Conservation (phyloP, 1,139 yeast genomes). For the Schizosaccharomyces versatilis region DNA sequence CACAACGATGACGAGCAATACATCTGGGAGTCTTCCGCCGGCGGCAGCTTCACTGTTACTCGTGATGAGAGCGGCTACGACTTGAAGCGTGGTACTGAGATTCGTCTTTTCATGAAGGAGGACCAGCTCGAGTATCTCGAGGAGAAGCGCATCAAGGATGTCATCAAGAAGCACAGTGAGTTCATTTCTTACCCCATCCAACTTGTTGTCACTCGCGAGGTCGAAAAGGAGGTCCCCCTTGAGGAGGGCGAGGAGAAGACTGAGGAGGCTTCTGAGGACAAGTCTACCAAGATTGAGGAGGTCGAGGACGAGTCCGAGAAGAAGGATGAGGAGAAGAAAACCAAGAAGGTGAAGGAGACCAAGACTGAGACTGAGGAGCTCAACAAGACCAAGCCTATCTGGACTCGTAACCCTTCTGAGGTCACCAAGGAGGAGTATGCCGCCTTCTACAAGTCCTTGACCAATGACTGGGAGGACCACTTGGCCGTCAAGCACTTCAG, state of each 20-base stretch:
- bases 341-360: conserved; percentile 63
- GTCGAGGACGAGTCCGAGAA: conserved; percentile 47
- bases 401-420: conserved; percentile 98
- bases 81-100: conserved; percentile 82
- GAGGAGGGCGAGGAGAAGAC: conserved; percentile 39
- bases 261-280: conserved; percentile 33
- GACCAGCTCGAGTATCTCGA: conserved; percentile 97
- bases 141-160: conserved; percentile 98
- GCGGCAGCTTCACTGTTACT: conserved; percentile 95
- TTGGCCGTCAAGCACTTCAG: conserved; percentile 98
- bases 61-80: conserved; percentile 39
- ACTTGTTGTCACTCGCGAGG: conserved; percentile 94
- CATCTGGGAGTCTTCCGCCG: conserved; percentile 98
- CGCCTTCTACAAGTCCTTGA: conserved; percentile 96
- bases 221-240: conserved; percentile 73
- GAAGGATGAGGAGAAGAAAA: conserved; percentile 39
- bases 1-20: conserved; percentile 98
- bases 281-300: conserved; percentile 41
- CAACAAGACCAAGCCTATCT: conserved; percentile 95
- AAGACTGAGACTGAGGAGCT: conserved; percentile 88
- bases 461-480: conserved; percentile 99
- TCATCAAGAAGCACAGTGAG: conserved; percentile 97
- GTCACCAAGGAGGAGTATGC: conserved; percentile 97
- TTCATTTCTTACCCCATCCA: conserved; percentile 98
- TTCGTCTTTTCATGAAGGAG: conserved; percentile 93